Base-by-base conservation (phyloP, 78 protist genomes). In the Reticulomyxa filosa region DNA sequence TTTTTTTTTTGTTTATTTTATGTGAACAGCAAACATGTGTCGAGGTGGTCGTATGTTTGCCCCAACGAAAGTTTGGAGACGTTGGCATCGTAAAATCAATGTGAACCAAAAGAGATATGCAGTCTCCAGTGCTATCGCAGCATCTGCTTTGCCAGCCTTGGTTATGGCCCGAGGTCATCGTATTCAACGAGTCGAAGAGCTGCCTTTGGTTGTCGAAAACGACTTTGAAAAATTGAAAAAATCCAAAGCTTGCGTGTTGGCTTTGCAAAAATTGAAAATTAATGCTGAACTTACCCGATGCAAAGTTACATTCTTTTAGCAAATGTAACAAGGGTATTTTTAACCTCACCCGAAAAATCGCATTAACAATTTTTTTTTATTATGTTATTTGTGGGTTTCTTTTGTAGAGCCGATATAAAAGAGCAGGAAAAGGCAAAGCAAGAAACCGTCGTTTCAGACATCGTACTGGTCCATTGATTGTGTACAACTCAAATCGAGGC, bases 141-240 rank as follows among this genome's bases (percentile, higher is more conserved):
- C 98, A 22, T 80, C 99, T 1, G 91, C 95, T n/a, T 70, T 92
- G 51, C 81, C 95, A 13, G 67, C 98, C 23, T 84, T 96, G 36
- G 95, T 96, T 53, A 61, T 79, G 79, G 98, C 98, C 59, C 96
- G 98, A 59, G 99, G 99, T 33, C 99, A 96, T 84, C 65, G 42
- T 34, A 63, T 92, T 76, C 8, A 6, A 32, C 20, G 80, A 23
- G 65, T 89, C 52, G 53, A 83, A 23, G 96, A 93, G 83, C 76
- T 92, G 7, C 99, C 99, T 65, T 79, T 94, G 42, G 99, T 96
- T 48, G 77, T 93, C 56, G 30, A 56, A 72, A 52, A 64, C 66
- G 70, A 46, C 42, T 38, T 86, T 46, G 87, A 88, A 82, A 0
- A n/a, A 17, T 0, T 83, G 76, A 57, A 4, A 63, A 87, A 84